Conservation (phyloP, 108 stramenopile species). For the Cylindrotheca fusiformis region DNA sequence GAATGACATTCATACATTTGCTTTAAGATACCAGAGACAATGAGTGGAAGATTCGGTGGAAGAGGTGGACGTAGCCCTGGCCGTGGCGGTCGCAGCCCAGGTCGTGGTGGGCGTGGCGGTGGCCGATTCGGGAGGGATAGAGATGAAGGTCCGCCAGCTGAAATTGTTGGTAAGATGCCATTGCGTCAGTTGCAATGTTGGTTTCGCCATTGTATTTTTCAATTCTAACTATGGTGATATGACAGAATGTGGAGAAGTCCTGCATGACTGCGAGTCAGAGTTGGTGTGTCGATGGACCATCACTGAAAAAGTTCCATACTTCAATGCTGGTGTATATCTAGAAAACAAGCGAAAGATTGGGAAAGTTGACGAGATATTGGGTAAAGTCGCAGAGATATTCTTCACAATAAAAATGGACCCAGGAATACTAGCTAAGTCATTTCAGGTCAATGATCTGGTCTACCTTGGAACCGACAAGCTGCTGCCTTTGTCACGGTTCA, state of each 20-base stretch:
- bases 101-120: slow-evolving; percentile 26
- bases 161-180: slow-evolving; percentile 63
- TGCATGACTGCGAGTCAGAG: slow-evolving; percentile 86
- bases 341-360: slow-evolving; percentile 98
- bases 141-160: slow-evolving; percentile 83
- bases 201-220: not conserved
- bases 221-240: not conserved
- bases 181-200: not conserved
- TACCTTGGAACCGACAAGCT: slow-evolving; percentile 94
- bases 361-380: slow-evolving; percentile 98
- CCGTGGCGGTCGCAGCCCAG: slow-evolving; percentile 38
- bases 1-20: too few relatives aligned
- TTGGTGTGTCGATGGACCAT: slow-evolving; percentile 75
- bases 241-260: slow-evolving; percentile 68
- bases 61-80: slow-evolving; percentile 48
- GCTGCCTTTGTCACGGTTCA: slow-evolving; percentile 90
- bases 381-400: slow-evolving; percentile 89
- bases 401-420: slow-evolving; percentile 97
- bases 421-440: slow-evolving; percentile 88
- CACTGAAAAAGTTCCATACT: slow-evolving; percentile 92
- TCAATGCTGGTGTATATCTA: slow-evolving; percentile 97
- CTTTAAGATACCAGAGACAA: too few relatives aligned
- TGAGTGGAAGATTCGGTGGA: slow-evolving; percentile 34
- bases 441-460: slow-evolving; percentile 86
- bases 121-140: slow-evolving; percentile 34